Conservation (phyloP, 2,329 filamentous ascomycete genomes). For the Dothistroma septosporum region DNA sequence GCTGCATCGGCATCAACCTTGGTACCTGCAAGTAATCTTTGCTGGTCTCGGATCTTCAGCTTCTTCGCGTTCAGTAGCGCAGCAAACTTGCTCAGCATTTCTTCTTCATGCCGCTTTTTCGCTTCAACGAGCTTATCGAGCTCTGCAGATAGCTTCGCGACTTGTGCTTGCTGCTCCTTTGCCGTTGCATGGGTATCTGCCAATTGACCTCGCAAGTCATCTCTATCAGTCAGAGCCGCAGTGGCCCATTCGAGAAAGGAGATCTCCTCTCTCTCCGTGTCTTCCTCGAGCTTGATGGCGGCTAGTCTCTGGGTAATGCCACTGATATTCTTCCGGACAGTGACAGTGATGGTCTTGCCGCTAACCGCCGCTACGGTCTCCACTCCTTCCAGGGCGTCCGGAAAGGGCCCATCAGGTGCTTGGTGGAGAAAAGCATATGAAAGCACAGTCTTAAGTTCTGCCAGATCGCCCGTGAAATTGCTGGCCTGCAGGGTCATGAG, state of each 20-base stretch:
- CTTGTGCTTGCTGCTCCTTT: conserved; percentile 51
- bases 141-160: conserved; percentile 58
- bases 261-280: conserved; percentile 55
- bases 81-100: conserved; percentile 65
- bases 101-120: conserved; percentile 64
- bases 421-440: conserved; percentile 52
- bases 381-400: conserved; percentile 50
- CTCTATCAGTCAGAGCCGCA: conserved; percentile 51
- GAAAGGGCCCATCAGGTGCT: conserved; percentile 38
- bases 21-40: conserved; percentile 56
- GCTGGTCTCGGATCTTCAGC: conserved; percentile 70
- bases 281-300: conserved; percentile 54
- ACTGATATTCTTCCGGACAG: conserved; percentile 61
- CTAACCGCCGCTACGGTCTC: conserved; percentile 56
- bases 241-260: conserved; percentile 68
- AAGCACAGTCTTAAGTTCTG: conserved; percentile 66
- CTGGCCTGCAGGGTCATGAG: conserved; percentile 52
- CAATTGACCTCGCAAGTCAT: conserved; percentile 38
- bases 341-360: conserved; percentile 54
- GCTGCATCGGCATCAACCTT: conserved; percentile 59
- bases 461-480: conserved; percentile 53
- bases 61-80: conserved; percentile 75
- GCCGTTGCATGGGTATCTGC: conserved; percentile 34
- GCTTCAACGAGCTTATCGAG: conserved; percentile 62
- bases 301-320: conserved; percentile 72